Evolutionary conservation across 202 grass and related monocot species (phyloP).

Genomic region (Bolboschoenoplectus hybrid): DNA sequence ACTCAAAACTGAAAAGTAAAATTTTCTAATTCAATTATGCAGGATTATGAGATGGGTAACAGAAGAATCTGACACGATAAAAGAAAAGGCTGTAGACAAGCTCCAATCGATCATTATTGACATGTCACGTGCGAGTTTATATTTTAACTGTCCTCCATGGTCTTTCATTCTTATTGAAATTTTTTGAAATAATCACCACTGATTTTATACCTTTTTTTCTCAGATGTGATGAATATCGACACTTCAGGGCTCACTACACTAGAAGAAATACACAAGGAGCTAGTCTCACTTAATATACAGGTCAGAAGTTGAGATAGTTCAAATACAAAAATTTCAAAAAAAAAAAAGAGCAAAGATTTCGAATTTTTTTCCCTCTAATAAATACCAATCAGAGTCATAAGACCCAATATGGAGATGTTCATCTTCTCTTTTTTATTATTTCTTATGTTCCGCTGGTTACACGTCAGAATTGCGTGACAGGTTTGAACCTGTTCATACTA

Average conservation of each 20-base stretch:
- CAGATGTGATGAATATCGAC: slow-evolving; percentile 89
- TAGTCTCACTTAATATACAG: slow-evolving; percentile 60
- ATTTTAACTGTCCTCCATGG: background rate
- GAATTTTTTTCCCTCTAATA: background rate
- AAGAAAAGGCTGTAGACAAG: slow-evolving; percentile 51
- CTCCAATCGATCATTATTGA: slow-evolving; percentile 73
- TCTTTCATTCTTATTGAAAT: background rate
- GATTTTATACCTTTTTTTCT: slow-evolving; percentile 24
- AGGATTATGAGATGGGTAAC: slow-evolving; percentile 63
- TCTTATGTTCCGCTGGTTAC: background rate
- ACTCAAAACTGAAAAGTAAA: background rate
- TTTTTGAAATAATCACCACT: background rate
- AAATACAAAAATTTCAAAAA: background rate
- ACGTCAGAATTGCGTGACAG: background rate
- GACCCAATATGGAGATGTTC: background rate
- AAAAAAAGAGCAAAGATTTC: background rate
- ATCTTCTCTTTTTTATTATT: background rate
- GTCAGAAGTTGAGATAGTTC: slow-evolving; percentile 39
- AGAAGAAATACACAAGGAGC: slow-evolving; percentile 68
- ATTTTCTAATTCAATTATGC: slow-evolving; percentile 31
- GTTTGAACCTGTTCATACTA: background rate
- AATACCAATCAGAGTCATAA: background rate
- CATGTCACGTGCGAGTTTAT: slow-evolving; percentile 69
- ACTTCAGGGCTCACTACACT: slow-evolving; percentile 74
- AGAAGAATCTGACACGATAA: slow-evolving; percentile 47